A percentile compares a stretch with the other conserved stretches of the same genome.
phyloP scores from a whole-genome alignment of 768 basidiomycete species.

The Termitomyces sp. region DNA sequence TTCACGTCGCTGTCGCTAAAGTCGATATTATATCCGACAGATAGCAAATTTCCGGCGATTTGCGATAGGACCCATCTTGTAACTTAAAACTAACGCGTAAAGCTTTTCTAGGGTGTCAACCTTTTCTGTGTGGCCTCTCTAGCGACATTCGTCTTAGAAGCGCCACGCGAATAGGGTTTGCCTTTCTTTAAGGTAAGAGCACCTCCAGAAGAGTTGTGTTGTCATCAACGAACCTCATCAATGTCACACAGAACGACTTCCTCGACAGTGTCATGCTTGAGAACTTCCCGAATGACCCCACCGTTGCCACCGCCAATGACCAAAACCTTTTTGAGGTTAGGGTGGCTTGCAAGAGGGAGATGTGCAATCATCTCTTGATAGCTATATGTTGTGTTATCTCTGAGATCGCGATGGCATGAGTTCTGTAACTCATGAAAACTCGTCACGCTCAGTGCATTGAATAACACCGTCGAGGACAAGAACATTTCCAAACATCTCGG shows the following conservation, averaged over 20 bases:
- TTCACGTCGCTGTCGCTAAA: too few relatives aligned
- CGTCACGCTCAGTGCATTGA: conserved; percentile 97
- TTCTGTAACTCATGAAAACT: conserved; percentile 81
- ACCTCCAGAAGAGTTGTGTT: too few relatives aligned
- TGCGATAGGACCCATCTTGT: too few relatives aligned
- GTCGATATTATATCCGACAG: too few relatives aligned
- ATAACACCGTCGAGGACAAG: conserved; percentile 93
- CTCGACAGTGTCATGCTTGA: conserved; percentile 91
- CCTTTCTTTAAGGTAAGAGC: too few relatives aligned
- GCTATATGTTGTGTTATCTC: conserved; percentile 36
- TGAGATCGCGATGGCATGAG: conserved; percentile 3
- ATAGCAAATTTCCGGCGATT: too few relatives aligned
- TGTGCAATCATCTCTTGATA: conserved; percentile 99
- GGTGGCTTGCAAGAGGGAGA: conserved; percentile 93
- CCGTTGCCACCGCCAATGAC: conserved; percentile 99
- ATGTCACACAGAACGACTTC: conserved; percentile 96
- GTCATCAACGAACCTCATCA: conserved; percentile 81
- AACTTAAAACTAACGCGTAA: too few relatives aligned
- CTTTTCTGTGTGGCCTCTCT: too few relatives aligned
- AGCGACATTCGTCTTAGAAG: too few relatives aligned
- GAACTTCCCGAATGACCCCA: conserved; percentile 94
- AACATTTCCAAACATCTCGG: conserved; percentile 96
- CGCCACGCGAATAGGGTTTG: too few relatives aligned
- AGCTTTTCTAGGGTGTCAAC: too few relatives aligned
- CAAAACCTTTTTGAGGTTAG: conserved; percentile 92